These are phyloP conservation scores for Sungouiozyma ichnusensis DNA, from an alignment of 805 yeast genomes.

Conservation along the genomic window DNA sequence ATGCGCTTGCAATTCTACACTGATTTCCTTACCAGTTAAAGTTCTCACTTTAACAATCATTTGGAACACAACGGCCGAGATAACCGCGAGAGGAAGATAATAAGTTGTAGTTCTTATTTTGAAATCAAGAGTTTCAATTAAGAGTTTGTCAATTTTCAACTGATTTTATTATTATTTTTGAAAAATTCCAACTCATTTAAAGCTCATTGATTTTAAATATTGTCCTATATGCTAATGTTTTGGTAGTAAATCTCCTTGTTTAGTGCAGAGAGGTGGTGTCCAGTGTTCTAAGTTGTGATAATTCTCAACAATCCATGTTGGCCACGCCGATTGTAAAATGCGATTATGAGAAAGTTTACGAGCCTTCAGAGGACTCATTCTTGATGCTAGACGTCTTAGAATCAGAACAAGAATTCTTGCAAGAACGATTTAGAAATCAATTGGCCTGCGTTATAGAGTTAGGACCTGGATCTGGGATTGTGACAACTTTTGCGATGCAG, in stretches of 20 bases:
- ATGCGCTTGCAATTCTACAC: constrained; percentile 25
- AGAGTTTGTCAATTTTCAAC: neutral
- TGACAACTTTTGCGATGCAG: constrained; percentile 61
- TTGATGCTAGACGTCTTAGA: constrained; percentile 76
- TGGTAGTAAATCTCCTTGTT: too few relatives aligned
- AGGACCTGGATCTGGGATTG: constrained; percentile 89
- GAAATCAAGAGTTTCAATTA: too few relatives aligned
- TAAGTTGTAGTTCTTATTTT: too few relatives aligned
- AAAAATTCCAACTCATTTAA: neutral
- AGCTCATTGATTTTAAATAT: too few relatives aligned
- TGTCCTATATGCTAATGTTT: too few relatives aligned
- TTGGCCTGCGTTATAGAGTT: constrained; percentile 63
- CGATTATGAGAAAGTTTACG: constrained; percentile 71
- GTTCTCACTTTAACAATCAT: constrained; percentile 24
- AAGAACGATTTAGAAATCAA: constrained; percentile 17
- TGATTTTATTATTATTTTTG: neutral
- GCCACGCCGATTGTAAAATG: constrained; percentile 64
- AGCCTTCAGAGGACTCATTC: constrained; percentile 90
- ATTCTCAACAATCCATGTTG: constrained; percentile 38
- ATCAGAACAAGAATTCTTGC: constrained; percentile 35
- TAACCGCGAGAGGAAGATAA: too few relatives aligned
- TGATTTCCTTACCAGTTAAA: constrained; percentile 29
- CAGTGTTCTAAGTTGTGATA: neutral
- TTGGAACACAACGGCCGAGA: too few relatives aligned
- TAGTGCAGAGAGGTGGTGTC: too few relatives aligned